These are phyloP conservation scores for Mangifera indica DNA, from an alignment of 345 rosid genomes.

Conservation along the genomic window DNA sequence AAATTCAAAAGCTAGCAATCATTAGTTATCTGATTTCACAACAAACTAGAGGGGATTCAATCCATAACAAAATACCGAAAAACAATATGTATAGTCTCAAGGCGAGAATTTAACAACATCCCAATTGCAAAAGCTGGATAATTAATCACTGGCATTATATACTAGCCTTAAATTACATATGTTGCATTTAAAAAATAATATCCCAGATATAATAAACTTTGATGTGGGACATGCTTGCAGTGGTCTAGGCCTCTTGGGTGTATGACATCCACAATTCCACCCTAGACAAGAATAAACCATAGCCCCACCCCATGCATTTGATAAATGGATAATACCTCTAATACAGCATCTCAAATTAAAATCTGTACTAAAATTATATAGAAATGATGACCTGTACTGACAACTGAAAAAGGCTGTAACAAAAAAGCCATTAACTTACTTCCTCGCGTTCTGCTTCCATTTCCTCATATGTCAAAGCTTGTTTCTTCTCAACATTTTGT, in stretches of 20 bases:
- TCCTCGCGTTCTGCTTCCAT: constrained; percentile 97
- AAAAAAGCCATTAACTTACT: constrained; percentile 31
- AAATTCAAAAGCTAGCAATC: constrained; percentile 13
- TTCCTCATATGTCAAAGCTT: constrained; percentile 91
- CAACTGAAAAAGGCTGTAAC: not conserved
- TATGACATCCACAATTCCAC: not conserved
- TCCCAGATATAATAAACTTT: not conserved
- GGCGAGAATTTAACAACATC: not conserved
- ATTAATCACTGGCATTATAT: not conserved
- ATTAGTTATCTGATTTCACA: constrained; percentile 15
- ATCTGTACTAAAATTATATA: not conserved
- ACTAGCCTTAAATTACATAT: not conserved
- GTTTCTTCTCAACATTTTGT: constrained; percentile 89
- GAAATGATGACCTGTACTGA: not conserved
- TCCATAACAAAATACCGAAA: not conserved
- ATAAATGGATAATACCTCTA: not conserved
- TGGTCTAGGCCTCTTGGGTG: no score
- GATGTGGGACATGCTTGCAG: not conserved
- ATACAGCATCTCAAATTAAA: not conserved
- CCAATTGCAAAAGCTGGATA: not conserved
- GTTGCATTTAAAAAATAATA: not conserved
- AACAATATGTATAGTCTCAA: not conserved
- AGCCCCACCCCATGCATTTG: not conserved
- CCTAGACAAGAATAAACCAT: not conserved
- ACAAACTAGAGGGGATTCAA: not conserved